phyloP scores from a whole-genome alignment of 805 yeast genomes.

The Huiozyma naganishii region DNA sequence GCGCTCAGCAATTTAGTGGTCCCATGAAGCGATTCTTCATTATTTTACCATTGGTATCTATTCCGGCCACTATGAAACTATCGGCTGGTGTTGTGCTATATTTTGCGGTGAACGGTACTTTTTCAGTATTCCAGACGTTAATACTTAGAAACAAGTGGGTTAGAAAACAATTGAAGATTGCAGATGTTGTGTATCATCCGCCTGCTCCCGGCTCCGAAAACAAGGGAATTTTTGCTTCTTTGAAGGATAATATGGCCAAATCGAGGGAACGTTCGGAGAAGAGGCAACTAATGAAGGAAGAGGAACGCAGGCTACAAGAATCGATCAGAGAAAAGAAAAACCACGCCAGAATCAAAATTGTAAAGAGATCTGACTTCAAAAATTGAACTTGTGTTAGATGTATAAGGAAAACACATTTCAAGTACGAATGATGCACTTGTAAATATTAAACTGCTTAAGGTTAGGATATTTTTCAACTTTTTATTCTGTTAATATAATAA shows the following conservation, averaged over 20 bases:
- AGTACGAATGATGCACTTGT: not conserved
- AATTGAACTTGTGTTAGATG: slow-evolving; percentile 2
- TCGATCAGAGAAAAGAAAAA: slow-evolving; percentile 24
- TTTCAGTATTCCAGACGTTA: slow-evolving; percentile 62
- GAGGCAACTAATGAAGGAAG: slow-evolving; percentile 28
- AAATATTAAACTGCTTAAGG: not conserved
- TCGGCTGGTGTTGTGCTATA: slow-evolving; percentile 80
- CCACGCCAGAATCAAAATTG: slow-evolving; percentile 21
- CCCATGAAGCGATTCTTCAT: slow-evolving; percentile 60
- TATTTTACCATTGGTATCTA: slow-evolving; percentile 67
- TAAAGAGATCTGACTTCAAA: slow-evolving; percentile 18
- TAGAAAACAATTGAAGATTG: slow-evolving; percentile 46
- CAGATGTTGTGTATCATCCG: slow-evolving; percentile 51
- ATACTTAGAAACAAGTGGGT: slow-evolving; percentile 48
- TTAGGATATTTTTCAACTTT: not conserved
- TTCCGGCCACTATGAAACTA: slow-evolving; percentile 79
- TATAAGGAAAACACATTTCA: not conserved
- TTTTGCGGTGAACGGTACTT: slow-evolving; percentile 70
- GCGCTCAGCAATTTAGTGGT: slow-evolving; percentile 56
- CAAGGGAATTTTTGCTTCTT: slow-evolving; percentile 29
- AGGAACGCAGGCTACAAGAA: slow-evolving; percentile 26
- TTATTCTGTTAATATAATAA: not conserved
- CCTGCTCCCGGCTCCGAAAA: slow-evolving; percentile 15
- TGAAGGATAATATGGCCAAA: slow-evolving; percentile 31
- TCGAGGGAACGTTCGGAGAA: slow-evolving; percentile 32